These are phyloP conservation scores for Cytospora piceae DNA, from an alignment of 2,329 filamentous ascomycete species.

Conservation along the genomic window DNA sequence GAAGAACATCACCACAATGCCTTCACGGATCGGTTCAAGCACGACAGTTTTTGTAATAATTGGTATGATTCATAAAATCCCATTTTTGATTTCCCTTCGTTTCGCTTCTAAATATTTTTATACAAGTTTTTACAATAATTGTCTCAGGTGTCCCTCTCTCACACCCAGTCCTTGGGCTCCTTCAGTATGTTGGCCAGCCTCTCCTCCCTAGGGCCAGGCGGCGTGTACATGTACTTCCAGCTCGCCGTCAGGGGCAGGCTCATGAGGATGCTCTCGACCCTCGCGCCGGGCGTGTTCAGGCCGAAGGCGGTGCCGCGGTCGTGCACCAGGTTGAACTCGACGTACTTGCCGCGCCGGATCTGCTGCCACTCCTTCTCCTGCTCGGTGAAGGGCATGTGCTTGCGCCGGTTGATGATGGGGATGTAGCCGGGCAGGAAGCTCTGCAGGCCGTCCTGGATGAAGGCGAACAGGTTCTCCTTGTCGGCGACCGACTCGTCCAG, in stretches of 20 bases:
- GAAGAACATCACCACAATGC: background rate
- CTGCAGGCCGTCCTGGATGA: slow-evolving; percentile 80
- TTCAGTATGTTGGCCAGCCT: slow-evolving; percentile 74
- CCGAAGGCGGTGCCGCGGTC: slow-evolving; percentile 95
- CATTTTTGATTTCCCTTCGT: slow-evolving; percentile 8
- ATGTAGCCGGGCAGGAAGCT: slow-evolving; percentile 91
- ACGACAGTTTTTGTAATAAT: background rate
- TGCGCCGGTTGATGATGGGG: slow-evolving; percentile 84
- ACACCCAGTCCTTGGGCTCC: slow-evolving; percentile 70
- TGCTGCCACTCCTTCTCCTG: slow-evolving; percentile 97
- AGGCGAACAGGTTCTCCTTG: slow-evolving; percentile 86
- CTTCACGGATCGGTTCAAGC: background rate
- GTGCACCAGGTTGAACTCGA: slow-evolving; percentile 98
- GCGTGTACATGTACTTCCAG: slow-evolving; percentile 96
- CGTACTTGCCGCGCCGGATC: slow-evolving; percentile 88
- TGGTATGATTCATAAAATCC: background rate
- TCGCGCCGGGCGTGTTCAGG: slow-evolving; percentile 85
- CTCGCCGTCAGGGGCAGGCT: slow-evolving; percentile 89
- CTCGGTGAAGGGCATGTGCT: slow-evolving; percentile 87
- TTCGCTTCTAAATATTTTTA: slow-evolving; percentile 1
- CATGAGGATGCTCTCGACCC: slow-evolving; percentile 97
- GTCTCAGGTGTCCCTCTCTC: slow-evolving; percentile 29
- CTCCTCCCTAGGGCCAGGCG: slow-evolving; percentile 76
- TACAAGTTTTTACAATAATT: slow-evolving; percentile 19
- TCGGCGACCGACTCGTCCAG: slow-evolving; percentile 86